Evolutionary conservation across 2,329 filamentous ascomycete genomes (phyloP).

Genomic region (Botryotinia globosa): DNA sequence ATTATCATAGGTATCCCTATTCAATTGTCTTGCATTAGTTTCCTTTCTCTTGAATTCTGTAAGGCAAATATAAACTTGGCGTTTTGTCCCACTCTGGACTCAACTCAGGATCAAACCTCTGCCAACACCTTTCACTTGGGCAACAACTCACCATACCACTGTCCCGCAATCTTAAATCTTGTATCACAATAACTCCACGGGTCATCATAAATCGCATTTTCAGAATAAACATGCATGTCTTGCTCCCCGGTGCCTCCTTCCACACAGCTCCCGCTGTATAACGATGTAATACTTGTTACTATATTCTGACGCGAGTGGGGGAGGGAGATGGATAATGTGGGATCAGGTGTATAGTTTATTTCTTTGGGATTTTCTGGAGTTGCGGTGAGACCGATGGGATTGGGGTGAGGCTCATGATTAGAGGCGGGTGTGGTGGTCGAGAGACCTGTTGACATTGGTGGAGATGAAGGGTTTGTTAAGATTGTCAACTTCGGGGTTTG

Average conservation of each 20-base stretch:
- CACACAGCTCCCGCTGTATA: slow-evolving; percentile 48
- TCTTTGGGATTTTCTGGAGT: slow-evolving; percentile 20
- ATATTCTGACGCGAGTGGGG: slow-evolving; percentile 42
- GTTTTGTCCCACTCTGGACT: neutral
- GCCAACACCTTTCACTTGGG: neutral
- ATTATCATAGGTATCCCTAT: slow-evolving; percentile 44
- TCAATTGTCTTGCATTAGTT: neutral
- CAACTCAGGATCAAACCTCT: neutral
- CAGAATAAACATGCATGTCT: slow-evolving; percentile 49
- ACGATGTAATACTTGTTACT: slow-evolving; percentile 43
- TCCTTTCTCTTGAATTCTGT: neutral
- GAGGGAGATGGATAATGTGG: slow-evolving; percentile 37
- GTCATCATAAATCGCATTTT: slow-evolving; percentile 47
- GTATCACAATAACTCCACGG: slow-evolving; percentile 50
- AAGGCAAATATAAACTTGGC: neutral
- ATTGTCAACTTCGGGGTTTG: neutral
- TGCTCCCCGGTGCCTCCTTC: slow-evolving; percentile 36
- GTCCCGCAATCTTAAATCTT: slow-evolving; percentile 49
- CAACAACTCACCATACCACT: slow-evolving; percentile 43
- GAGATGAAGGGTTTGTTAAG: neutral
- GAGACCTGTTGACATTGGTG: neutral
- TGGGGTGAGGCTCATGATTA: slow-evolving; percentile 19
- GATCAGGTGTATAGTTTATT: slow-evolving; percentile 45
- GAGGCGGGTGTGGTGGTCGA: neutral
- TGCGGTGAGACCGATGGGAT: slow-evolving; percentile 18